A percentile compares a stretch with the other conserved stretches of the same genome.
Conservation (phyloP, 2,329 filamentous ascomycete genomes). For the Periglandula ipomoeae region DNA sequence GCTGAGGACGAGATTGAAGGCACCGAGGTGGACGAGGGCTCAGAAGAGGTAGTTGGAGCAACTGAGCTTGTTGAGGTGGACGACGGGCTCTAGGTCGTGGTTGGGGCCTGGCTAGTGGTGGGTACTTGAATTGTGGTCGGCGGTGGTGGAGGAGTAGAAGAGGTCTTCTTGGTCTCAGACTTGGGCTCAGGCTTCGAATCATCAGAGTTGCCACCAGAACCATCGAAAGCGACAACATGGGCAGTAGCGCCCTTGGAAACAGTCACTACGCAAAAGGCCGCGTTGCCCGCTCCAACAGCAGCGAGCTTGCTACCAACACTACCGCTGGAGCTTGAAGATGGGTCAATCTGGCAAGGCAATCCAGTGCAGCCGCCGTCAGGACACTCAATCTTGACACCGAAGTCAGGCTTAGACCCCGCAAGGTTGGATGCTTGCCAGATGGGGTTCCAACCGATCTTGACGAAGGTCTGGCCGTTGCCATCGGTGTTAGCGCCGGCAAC, state of each 20-base stretch:
- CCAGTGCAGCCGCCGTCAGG: conserved; percentile 57
- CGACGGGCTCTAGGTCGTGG: conserved; percentile 6
- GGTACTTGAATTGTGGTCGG: background rate
- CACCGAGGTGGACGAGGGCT: conserved; percentile 6
- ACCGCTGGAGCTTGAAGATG: conserved; percentile 41
- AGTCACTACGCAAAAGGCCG: conserved; percentile 68
- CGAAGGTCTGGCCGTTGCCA: conserved; percentile 53
- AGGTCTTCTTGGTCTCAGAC: conserved; percentile 8
- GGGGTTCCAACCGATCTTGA: conserved; percentile 72
- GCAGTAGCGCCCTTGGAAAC: conserved; percentile 57
- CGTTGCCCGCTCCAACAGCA: conserved; percentile 55
- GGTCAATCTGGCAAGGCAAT: conserved; percentile 65
- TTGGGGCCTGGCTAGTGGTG: conserved; percentile 2
- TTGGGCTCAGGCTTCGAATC: conserved; percentile 14
- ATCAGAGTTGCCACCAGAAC: conserved; percentile 26
- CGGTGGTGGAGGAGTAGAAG: conserved; percentile 4
- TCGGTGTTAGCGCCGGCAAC: conserved; percentile 69
- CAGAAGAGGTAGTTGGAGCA: conserved; percentile 4
- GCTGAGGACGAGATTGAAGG: conserved; percentile 10
- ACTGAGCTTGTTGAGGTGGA: background rate
- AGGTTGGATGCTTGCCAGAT: conserved; percentile 54
- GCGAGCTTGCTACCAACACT: conserved; percentile 47
- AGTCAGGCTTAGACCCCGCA: conserved; percentile 49
- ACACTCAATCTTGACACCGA: conserved; percentile 63
- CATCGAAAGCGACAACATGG: conserved; percentile 55